These are phyloP conservation scores for Gossypium longicalyx DNA, from an alignment of 345 rosid species.

Conservation along the genomic window DNA sequence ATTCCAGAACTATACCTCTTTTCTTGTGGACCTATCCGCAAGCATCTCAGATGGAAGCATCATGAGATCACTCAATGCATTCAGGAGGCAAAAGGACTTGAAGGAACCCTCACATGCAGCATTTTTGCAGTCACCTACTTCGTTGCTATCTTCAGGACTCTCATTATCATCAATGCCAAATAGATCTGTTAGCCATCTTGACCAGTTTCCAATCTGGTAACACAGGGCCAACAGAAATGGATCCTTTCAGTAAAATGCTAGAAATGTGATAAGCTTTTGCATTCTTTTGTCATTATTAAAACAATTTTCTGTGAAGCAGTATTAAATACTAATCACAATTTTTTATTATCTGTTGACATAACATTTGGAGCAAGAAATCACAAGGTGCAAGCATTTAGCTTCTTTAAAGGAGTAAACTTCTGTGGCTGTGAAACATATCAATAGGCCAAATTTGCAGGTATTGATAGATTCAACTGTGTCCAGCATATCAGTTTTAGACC, in stretches of 20 bases:
- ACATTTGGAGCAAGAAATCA: not conserved
- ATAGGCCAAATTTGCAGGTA: not conserved
- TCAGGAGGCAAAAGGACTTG: slow-evolving; percentile 71
- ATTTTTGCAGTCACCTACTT: slow-evolving; percentile 23
- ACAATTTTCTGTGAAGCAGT: not conserved
- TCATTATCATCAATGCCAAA: slow-evolving; percentile 66
- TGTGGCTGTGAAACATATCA: not conserved
- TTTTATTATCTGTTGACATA: not conserved
- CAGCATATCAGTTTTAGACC: not conserved
- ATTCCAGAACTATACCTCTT: slow-evolving; percentile 51
- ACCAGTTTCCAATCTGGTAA: slow-evolving; percentile 83
- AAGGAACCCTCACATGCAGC: slow-evolving; percentile 40
- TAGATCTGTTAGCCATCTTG: slow-evolving; percentile 89
- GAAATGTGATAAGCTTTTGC: not conserved
- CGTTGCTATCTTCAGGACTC: slow-evolving; percentile 28
- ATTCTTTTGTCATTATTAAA: not conserved
- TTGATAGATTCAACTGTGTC: not conserved
- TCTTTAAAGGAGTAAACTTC: not conserved
- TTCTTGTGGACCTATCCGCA: slow-evolving; percentile 60
- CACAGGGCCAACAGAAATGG: slow-evolving; percentile 5
- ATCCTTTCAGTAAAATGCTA: slow-evolving; percentile 5
- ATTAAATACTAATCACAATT: not conserved
- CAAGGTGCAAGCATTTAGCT: not conserved
- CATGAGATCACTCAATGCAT: slow-evolving; percentile 88
- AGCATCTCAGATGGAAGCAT: slow-evolving; percentile 95